Evolutionary conservation across 2,329 filamentous ascomycete genomes (phyloP).

Genomic region (Claviceps humidiphila): DNA sequence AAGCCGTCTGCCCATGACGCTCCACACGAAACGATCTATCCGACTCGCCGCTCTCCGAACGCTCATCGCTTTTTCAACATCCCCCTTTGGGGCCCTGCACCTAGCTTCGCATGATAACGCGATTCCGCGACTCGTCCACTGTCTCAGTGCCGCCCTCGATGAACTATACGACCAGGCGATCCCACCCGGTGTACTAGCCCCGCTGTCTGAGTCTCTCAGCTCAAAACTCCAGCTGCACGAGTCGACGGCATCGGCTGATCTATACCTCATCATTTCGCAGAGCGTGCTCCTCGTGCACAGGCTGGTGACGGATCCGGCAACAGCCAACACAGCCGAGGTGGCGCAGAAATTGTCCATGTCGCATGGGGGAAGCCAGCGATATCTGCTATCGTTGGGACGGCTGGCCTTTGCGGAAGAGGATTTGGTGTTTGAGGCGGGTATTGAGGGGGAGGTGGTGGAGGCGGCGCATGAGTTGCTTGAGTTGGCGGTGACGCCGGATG

Average conservation of each 20-base stretch:
- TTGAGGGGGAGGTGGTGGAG: slow-evolving; percentile 66
- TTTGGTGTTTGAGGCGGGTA: slow-evolving; percentile 59
- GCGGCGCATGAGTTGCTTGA: slow-evolving; percentile 74
- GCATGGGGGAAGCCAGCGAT: slow-evolving; percentile 65
- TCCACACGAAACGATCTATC: slow-evolving; percentile 27
- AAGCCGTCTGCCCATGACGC: slow-evolving; percentile 25
- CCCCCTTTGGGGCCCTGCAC: slow-evolving; percentile 48
- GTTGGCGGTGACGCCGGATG: slow-evolving; percentile 64
- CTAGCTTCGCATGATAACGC: slow-evolving; percentile 56
- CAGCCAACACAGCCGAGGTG: slow-evolving; percentile 42
- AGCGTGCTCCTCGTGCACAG: slow-evolving; percentile 37
- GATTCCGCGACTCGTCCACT: slow-evolving; percentile 61
- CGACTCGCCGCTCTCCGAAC: slow-evolving; percentile 37
- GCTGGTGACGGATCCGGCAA: slow-evolving; percentile 35
- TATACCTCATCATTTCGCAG: slow-evolving; percentile 35
- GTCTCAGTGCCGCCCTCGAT: slow-evolving; percentile 52
- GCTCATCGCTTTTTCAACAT: slow-evolving; percentile 46
- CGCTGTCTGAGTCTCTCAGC: slow-evolving; percentile 6
- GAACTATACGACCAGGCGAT: slow-evolving; percentile 52
- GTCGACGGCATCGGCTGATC: slow-evolving; percentile 12
- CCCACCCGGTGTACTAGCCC: slow-evolving; percentile 25
- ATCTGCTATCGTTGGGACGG: slow-evolving; percentile 65
- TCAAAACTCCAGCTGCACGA: slow-evolving; percentile 7
- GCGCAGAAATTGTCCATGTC: slow-evolving; percentile 57
- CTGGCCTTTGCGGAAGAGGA: slow-evolving; percentile 77